Evolutionary conservation across 1,284 basidiomycete genomes (phyloP).

Genomic region (Leccinum subatratum): DNA sequence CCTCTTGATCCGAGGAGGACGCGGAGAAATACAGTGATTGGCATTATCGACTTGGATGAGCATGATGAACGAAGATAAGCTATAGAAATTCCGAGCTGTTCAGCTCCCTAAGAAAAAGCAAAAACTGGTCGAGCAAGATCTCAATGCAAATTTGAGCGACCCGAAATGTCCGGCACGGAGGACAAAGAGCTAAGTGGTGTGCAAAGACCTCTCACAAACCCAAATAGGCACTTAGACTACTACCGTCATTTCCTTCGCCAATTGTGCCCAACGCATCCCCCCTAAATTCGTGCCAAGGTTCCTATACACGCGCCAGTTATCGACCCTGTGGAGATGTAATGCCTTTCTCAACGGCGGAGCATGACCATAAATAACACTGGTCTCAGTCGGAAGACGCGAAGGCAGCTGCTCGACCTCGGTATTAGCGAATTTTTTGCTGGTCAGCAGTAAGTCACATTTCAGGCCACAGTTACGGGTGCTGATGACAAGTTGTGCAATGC

Average conservation of each 20-base stretch:
- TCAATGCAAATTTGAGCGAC: not conserved
- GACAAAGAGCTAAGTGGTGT: not conserved
- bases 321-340: conserved; percentile 51
- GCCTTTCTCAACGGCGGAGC: conserved; percentile 44
- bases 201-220: conserved; percentile 6
- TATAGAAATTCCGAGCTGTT: not conserved
- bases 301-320: conserved; percentile 71
- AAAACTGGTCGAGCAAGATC: too few species aligned
- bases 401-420: conserved; percentile 67
- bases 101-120: too few species aligned
- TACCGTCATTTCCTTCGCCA: conserved; percentile 72
- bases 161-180: conserved; percentile 1
- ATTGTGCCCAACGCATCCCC: conserved; percentile 62
- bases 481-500: conserved; percentile 49
- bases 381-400: conserved; percentile 61
- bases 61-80: conserved; percentile 2
- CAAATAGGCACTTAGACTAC: conserved; percentile 25
- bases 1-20: conserved; percentile 17
- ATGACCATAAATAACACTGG: conserved; percentile 40
- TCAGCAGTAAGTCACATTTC: conserved; percentile 35
- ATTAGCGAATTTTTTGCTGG: conserved; percentile 84
- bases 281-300: too few species aligned
- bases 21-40: conserved; percentile 4
- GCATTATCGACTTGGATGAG: conserved; percentile 3
- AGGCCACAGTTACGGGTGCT: conserved; percentile 4